These are phyloP conservation scores for Pyrenophora graminea DNA, from an alignment of 2,329 filamentous ascomycete genomes.

Conservation along the genomic window DNA sequence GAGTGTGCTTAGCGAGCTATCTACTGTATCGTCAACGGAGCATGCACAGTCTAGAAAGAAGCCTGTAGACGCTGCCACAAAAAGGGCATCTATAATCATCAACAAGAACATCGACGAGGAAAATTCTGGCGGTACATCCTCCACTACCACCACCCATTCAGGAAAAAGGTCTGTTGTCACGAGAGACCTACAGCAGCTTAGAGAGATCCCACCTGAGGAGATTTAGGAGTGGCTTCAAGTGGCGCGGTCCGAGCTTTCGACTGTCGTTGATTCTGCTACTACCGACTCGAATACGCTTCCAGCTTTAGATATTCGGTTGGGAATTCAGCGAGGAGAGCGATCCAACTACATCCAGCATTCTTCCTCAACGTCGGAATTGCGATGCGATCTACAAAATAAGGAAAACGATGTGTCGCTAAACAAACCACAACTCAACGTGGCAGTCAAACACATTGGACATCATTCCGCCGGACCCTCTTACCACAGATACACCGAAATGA, in stretches of 20 bases:
- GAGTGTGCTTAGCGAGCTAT: not conserved
- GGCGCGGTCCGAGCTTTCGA: conserved; percentile 1
- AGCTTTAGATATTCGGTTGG: not conserved
- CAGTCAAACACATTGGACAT: too few species aligned
- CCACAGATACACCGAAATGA: not conserved
- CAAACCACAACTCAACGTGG: too few species aligned
- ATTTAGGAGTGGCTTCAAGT: conserved; percentile 4
- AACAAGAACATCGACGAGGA: not conserved
- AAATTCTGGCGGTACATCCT: not conserved
- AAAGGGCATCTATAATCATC: not conserved
- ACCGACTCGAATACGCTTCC: not conserved
- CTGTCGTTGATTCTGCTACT: not conserved
- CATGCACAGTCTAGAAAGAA: not conserved
- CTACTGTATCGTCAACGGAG: not conserved
- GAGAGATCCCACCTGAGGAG: not conserved
- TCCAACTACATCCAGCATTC: too few species aligned
- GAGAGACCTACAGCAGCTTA: not conserved
- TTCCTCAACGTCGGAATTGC: too few species aligned
- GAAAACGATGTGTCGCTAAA: too few species aligned
- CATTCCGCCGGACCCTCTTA: too few species aligned
- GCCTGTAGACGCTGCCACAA: not conserved
- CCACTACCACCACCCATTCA: not conserved
- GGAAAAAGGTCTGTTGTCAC: not conserved
- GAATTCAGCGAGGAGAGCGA: too few species aligned
- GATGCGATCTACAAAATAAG: too few species aligned